Base-by-base conservation (phyloP, 2,329 filamentous ascomycete species). In the Coniochaeta ligniaria region DNA sequence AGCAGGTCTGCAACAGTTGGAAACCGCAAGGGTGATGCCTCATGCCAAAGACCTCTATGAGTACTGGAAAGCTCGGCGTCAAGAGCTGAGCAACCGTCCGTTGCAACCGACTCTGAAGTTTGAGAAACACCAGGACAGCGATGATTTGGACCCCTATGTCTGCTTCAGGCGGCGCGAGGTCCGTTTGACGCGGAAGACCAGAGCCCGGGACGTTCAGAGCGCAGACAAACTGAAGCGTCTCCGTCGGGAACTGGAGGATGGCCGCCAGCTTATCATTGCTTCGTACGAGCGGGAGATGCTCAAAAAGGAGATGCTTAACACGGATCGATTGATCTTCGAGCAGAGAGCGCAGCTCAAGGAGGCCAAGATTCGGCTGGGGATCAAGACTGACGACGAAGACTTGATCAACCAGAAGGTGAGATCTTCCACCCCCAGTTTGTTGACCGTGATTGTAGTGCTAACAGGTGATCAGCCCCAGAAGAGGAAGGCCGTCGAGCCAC, bases 91-190 rank as follows among this genome's bases (percentile, higher is more conserved):
- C 65, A 95, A 94, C 72, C 87, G 83, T 67, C 78, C 88, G 6
- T 78, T 98, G 63, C 89, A 93, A 70, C 86, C 92, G 8, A 82
- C 80, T 24, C 85, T 98, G 72, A 97, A 97, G 78, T 95, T 96
- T 66, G 95, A 99, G 78, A 96, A 88, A 55, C 92, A 95, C 64
- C 90, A 92, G 71, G 94, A 98, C 66, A 96, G 89, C 63, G 95
- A 99, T 74, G 95, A 99, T 72, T 86, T 91, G 68, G 95, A 99
- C 75, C 95, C 95, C 57, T 99, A 96, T 76, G 93, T 99, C 69
- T 99, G 95, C 76, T 99, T 99, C 84, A 87, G 95, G 72, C 87
- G 95, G 67, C 90, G 95, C 65, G 95, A 99, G 75, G 91, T 96
- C 55, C 89, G 95, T 61, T 92, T 96, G 73, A 94, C 92, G 57